Percentiles rank a stretch among this genome's conserved stretches.
Evolutionary conservation across 2,329 filamentous ascomycete genomes (phyloP).

Genomic region (Colletotrichum chrysophilum): DNA sequence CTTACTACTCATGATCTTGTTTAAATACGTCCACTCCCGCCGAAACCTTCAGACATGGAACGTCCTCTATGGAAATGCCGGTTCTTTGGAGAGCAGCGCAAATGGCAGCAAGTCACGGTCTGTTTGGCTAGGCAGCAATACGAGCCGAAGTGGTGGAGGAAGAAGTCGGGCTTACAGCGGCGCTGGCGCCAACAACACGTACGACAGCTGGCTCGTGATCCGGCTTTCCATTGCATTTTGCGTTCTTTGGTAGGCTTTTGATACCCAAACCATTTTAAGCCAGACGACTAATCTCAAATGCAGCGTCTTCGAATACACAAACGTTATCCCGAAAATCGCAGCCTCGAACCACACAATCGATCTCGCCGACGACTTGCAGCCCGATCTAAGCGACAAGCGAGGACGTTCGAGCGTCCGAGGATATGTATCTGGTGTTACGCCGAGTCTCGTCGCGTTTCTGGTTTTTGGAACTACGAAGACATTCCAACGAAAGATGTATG

Average conservation of each 20-base stretch:
- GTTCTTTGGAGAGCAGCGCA: background rate
- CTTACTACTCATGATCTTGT: slow-evolving; percentile 42
- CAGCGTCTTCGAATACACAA: slow-evolving; percentile 17
- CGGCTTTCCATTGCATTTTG: slow-evolving; percentile 50
- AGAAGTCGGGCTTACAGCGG: slow-evolving; percentile 14
- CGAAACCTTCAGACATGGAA: slow-evolving; percentile 34
- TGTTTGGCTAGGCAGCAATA: background rate
- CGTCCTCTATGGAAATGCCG: slow-evolving; percentile 32
- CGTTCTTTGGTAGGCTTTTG: slow-evolving; percentile 37
- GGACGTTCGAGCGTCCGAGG: slow-evolving; percentile 20
- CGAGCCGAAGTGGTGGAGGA: slow-evolving; percentile 1
- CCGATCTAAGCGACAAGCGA: slow-evolving; percentile 36
- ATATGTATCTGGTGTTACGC: slow-evolving; percentile 29
- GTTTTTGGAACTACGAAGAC: slow-evolving; percentile 30
- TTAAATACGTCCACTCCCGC: slow-evolving; percentile 43
- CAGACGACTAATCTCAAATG: background rate
- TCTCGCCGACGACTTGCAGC: slow-evolving; percentile 25
- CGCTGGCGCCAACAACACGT: slow-evolving; percentile 35
- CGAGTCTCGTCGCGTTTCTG: slow-evolving; percentile 27
- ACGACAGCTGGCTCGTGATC: slow-evolving; percentile 49
- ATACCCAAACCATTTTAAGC: fast-evolving
- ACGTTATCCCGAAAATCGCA: slow-evolving; percentile 33
- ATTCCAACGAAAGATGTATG: slow-evolving; percentile 14
- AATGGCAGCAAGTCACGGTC: slow-evolving; percentile 6
- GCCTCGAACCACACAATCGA: slow-evolving; percentile 33